Evolutionary conservation across 108 stramenopile species (phyloP).

Genomic region (Asterionellopsis glacialis): DNA sequence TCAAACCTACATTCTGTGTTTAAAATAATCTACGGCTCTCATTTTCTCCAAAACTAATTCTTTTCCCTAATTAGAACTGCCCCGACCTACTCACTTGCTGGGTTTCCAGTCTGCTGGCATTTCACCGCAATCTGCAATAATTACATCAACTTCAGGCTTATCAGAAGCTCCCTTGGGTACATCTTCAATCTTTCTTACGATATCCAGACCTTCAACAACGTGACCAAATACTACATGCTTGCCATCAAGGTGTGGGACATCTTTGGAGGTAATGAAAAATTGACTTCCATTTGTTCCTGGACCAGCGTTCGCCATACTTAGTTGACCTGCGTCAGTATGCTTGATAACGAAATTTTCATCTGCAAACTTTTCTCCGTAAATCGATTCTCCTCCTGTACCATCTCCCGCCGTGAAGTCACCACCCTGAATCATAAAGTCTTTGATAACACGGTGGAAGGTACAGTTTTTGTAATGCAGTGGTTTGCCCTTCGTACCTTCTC

Average conservation of each 20-base stretch:
- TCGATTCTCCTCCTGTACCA: slow-evolving; percentile 88
- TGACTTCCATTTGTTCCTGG: slow-evolving; percentile 89
- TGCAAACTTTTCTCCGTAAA: slow-evolving; percentile 90
- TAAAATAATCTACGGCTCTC: not conserved
- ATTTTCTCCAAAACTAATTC: not conserved
- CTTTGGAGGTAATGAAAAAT: slow-evolving; percentile 91
- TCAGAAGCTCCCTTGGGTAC: slow-evolving; percentile 47
- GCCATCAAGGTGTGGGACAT: slow-evolving; percentile 91
- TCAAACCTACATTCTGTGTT: not conserved
- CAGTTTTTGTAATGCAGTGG: slow-evolving; percentile 90
- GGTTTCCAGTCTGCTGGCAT: slow-evolving; percentile 37
- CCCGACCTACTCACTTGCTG: not conserved
- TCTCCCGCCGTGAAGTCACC: slow-evolving; percentile 94
- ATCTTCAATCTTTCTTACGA: slow-evolving; percentile 86
- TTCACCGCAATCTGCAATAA: slow-evolving; percentile 92
- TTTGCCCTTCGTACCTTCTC: slow-evolving; percentile 58
- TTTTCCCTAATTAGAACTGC: not conserved
- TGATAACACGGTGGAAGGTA: slow-evolving; percentile 92
- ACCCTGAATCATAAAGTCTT: slow-evolving; percentile 93
- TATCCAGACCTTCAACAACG: slow-evolving; percentile 95
- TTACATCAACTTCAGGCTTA: slow-evolving; percentile 78
- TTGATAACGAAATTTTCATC: slow-evolving; percentile 90
- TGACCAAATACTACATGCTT: slow-evolving; percentile 99
- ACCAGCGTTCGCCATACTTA: slow-evolving; percentile 86
- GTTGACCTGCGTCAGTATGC: slow-evolving; percentile 72